Percentiles rank a stretch among this genome's conserved stretches.
phyloP scores from a whole-genome alignment of 192 early-diverging fungal genomes.

The Linnemannia schmuckeri region DNA sequence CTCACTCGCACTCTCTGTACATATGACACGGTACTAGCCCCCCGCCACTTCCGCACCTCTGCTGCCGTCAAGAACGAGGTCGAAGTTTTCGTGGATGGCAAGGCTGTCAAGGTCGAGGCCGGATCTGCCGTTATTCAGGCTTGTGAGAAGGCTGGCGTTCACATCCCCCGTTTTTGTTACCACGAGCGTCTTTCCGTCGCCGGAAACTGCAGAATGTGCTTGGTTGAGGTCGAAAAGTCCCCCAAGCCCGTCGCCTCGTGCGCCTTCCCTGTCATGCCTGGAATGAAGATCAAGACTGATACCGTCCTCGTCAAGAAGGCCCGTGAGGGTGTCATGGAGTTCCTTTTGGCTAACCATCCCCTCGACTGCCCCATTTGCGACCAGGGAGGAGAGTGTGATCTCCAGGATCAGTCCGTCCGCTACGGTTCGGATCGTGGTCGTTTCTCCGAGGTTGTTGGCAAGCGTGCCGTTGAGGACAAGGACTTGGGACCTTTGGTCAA shows the following conservation, averaged over 20 bases:
- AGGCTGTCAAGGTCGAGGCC: slow-evolving; percentile 89
- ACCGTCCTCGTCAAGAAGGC: slow-evolving; percentile 96
- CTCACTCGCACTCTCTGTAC: not conserved
- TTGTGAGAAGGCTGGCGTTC: slow-evolving; percentile 94
- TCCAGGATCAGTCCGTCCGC: slow-evolving; percentile 98
- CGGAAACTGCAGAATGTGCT: slow-evolving; percentile 99
- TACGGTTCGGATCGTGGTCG: slow-evolving; percentile 96
- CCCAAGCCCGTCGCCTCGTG: slow-evolving; percentile 98
- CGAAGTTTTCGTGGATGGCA: slow-evolving; percentile 93
- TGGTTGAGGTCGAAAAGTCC: slow-evolving; percentile 96
- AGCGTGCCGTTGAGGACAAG: slow-evolving; percentile 98
- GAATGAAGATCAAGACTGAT: slow-evolving; percentile 97
- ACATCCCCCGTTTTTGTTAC: slow-evolving; percentile 84
- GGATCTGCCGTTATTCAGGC: slow-evolving; percentile 98
- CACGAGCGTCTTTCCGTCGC: slow-evolving; percentile 90
- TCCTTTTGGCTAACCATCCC: slow-evolving; percentile 97
- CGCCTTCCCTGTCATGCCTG: slow-evolving; percentile 96
- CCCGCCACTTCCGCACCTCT: slow-evolving; percentile 62
- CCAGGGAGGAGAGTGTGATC: slow-evolving; percentile 99
- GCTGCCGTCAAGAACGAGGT: slow-evolving; percentile 72
- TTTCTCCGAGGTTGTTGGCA: slow-evolving; percentile 84
- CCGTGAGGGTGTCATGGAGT: slow-evolving; percentile 94
- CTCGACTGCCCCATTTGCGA: slow-evolving; percentile 99
- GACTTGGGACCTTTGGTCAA: slow-evolving; percentile 95
- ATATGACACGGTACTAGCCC: slow-evolving; percentile 20